Evolutionary conservation across 352 stramenopile species (phyloP).

Genomic region (Thalassiosira allenii): DNA sequence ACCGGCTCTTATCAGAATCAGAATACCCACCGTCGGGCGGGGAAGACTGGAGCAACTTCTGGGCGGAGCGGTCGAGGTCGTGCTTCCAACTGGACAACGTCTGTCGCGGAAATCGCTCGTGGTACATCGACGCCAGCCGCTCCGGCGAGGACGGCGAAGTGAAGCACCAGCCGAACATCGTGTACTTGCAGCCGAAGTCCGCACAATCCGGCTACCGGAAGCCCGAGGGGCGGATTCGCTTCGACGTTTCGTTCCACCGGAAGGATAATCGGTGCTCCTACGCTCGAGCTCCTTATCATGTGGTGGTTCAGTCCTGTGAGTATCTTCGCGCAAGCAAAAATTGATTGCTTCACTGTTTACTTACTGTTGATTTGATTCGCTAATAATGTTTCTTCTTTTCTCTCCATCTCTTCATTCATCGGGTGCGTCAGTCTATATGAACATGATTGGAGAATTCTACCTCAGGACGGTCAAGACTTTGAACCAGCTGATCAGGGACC

Average conservation of each 20-base stretch:
- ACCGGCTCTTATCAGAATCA: too few relatives aligned
- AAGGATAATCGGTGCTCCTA: slow-evolving; percentile 31
- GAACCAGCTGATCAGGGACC: slow-evolving; percentile 35
- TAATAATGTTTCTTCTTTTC: too few relatives aligned
- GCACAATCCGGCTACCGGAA: neutral
- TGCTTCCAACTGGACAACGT: slow-evolving; percentile 51
- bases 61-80: neutral
- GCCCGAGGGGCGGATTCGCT: slow-evolving; percentile 32
- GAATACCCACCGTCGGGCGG: too few relatives aligned
- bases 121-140: neutral
- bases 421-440: slow-evolving; percentile 48
- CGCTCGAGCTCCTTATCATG: slow-evolving; percentile 34
- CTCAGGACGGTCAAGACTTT: slow-evolving; percentile 28
- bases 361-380: too few relatives aligned
- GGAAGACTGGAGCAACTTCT: slow-evolving; percentile 9
- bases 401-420: too few relatives aligned
- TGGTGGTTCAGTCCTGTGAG: slow-evolving; percentile 53
- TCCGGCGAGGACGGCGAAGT: too few relatives aligned
- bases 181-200: slow-evolving; percentile 12
- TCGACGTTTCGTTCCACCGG: slow-evolving; percentile 38
- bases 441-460: slow-evolving; percentile 69
- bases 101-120: slow-evolving; percentile 26
- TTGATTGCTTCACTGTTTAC: too few relatives aligned
- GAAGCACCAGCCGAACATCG: slow-evolving; percentile 39
- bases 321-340: too few relatives aligned